Evolutionary conservation across 495 filamentous ascomycete genomes (phyloP), one percentile per base, ranked within the genome.

Genomic region (Gamarada debralockiae): DNA sequence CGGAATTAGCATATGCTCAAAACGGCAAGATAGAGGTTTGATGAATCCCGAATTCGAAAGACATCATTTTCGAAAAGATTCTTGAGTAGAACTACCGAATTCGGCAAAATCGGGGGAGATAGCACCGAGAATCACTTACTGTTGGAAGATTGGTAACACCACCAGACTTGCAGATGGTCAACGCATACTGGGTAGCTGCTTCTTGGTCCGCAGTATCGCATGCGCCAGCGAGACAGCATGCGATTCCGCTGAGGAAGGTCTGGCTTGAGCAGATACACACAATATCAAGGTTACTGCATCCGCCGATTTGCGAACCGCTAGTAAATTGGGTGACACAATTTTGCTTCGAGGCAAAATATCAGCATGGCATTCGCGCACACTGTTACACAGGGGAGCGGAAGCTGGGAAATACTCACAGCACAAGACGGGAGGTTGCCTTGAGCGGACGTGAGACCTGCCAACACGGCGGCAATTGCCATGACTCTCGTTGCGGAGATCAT

Each of bases 211-310:
- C 64, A 1, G 52, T 7, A 39, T 64, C 55, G 67, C 90, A 95
- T 9, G 52, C 63, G 2, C 58, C 62, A 21, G 66, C 62, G 6
- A 95, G 72, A 64, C 90, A 95, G 72, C 84, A 87, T 24, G 81
- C 69, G 51, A 93, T 81, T 27, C 67, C 56, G 31, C 40, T 58
- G 52, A 95, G 73, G 72, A 88, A 87, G 8, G 64, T 62, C 5
- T 65, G 57, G 65, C 77, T 70, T 10, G 53, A 59, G 70, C 90
- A 95, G 60, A 92, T 89, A 65, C 90, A 95, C 33, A 66, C 58
- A 55, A 81, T 63, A 52, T 90, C 78, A 42, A 76, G 60, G 14
- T 58, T 48, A 13, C 71, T 67, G 67, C 88, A 91, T 52, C 67
- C 54, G 39, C 74, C 78, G 49, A 74, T 73, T 38, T 59, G 45